Base-by-base conservation (phyloP, 441 rosid species). In the Flueggea neowawraea region DNA sequence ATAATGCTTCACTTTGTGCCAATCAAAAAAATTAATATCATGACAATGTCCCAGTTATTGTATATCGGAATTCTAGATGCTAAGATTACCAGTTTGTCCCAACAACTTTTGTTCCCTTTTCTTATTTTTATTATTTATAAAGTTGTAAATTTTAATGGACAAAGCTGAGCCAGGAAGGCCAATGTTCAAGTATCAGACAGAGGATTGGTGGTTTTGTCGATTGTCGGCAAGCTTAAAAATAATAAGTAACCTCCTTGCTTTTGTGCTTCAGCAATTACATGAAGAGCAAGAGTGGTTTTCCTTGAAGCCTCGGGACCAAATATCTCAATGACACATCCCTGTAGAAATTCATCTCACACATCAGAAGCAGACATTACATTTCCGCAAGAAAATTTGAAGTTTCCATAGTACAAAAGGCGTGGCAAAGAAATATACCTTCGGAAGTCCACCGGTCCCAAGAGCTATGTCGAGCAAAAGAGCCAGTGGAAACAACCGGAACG, bases 261-360 rank as follows among this genome's bases (percentile, higher is more conserved):
- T 63, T 91, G 99, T 57, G 98, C 84, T 79, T 95, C 99, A 55
- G 99, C 98, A 78, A 95, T 91, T 59, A 82, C 96, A 75, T 95
- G 99, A 16, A 91, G 82, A 22, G 91, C 97, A 67, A 95, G 93
- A 48, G 99, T 95, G 61, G 99, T 95, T 73, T 95, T 95, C 31
- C 99, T 98, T 66, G 99, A 89, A 49, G 99, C 99, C 88, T 89
- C 99, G 10, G 99, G 98, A 61, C 99, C 99, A 81, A 78, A 95
- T 64, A 95, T 85, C 84, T 91, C 98, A 71, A 88, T 90, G 47
- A 95, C 99, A 63, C 99, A 98, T 7, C 99, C 99, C 99, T 95
- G 64, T 62, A 54, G 12, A 61, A 60, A 31, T 54, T 54, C 69
- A 79, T 62, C 9, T 55, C 53, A 70, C 5, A 57, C 50, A 54